Evolutionary conservation across 257 asterid species (phyloP).

Genomic region (Mentha longifolia): DNA sequence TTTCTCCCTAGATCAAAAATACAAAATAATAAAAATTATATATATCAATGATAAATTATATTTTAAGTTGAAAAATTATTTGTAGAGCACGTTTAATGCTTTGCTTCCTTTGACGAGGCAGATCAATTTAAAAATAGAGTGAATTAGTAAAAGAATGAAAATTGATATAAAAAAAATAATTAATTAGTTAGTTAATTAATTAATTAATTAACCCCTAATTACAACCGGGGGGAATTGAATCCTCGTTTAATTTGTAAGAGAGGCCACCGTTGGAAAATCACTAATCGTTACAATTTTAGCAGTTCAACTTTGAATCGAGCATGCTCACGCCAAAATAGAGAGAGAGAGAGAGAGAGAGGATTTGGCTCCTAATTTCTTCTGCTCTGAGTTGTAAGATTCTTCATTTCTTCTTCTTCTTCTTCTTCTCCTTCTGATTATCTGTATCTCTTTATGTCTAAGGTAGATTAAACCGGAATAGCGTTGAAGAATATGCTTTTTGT

Average conservation of each 20-base stretch:
- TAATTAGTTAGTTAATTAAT: no score
- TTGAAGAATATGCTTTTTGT: constrained; percentile 21
- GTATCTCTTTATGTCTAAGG: neutral
- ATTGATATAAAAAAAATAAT: no score
- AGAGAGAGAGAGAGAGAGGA: constrained; percentile 24
- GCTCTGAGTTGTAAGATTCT: constrained; percentile 43
- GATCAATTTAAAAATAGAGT: no score
- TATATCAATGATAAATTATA: no score
- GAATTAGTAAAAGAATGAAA: no score
- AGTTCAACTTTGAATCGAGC: constrained; percentile 36
- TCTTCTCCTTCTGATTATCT: neutral
- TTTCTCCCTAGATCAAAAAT: no score
- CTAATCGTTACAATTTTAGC: neutral
- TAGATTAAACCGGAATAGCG: constrained; percentile 11
- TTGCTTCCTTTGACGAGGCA: no score
- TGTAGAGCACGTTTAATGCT: no score
- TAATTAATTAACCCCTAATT: no score
- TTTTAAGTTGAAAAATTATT: no score
- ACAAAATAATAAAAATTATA: no score
- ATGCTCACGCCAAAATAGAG: constrained; percentile 21
- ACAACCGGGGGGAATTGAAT: no score
- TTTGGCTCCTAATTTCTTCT: constrained; percentile 24
- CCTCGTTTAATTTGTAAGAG: neutral
- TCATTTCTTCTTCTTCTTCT: neutral
- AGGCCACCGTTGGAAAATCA: constrained; percentile 24